These are phyloP conservation scores for Exophiala phaeomuriformis DNA, from an alignment of 2,329 filamentous ascomycete genomes.

Conservation along the genomic window DNA sequence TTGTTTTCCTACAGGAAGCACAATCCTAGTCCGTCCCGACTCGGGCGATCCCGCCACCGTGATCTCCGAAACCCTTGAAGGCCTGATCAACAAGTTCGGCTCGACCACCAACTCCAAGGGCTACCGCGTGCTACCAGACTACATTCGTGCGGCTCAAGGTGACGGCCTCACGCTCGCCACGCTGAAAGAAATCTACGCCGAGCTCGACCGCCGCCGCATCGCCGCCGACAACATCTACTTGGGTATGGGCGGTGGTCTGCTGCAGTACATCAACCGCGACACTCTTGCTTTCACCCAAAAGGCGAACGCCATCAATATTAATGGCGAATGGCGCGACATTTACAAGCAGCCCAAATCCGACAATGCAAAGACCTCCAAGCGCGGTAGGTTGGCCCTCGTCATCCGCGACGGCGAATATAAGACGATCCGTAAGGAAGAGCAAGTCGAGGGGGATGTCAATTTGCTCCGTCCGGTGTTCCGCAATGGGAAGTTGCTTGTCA, in stretches of 20 bases:
- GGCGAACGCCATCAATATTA: not conserved
- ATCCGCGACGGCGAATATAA: not conserved
- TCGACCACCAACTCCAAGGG: not conserved
- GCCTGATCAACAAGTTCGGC: not conserved
- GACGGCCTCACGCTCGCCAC: not conserved
- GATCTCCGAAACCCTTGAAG: not conserved
- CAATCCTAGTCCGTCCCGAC: not conserved
- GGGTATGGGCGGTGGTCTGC: not conserved
- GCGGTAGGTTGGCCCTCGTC: not conserved
- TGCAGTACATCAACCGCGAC: not conserved
- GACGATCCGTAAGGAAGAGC: not conserved
- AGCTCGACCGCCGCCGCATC: not conserved
- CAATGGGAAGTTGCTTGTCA: not conserved
- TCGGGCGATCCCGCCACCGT: not conserved
- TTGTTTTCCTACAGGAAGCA: not conserved
- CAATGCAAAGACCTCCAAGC: not conserved
- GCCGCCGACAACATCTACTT: not conserved
- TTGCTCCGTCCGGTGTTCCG: not conserved
- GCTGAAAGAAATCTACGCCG: not conserved
- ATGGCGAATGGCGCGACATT: not conserved
- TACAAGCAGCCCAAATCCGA: not conserved
- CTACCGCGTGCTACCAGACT: not conserved
- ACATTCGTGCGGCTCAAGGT: not conserved
- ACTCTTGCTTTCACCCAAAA: not conserved
- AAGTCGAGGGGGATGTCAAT: not conserved